A percentile compares a stretch with the other conserved stretches of the same genome.
Evolutionary conservation across 768 basidiomycete species (phyloP).

Genomic region (Russula virescens): DNA sequence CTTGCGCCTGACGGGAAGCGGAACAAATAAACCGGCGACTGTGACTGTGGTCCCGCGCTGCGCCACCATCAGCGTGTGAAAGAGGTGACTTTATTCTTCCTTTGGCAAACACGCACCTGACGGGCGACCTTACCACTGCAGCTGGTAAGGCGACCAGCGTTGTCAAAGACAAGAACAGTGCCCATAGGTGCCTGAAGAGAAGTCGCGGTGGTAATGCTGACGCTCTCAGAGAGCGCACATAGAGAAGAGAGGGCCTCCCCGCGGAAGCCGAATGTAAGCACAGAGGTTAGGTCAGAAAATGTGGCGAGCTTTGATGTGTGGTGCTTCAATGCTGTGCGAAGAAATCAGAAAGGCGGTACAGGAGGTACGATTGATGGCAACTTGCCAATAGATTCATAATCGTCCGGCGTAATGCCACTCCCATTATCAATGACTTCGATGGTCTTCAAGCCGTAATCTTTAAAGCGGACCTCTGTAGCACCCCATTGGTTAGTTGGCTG

Average conservation of each 20-base stretch:
- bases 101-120: constrained; percentile 45
- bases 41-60: constrained; percentile 85
- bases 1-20: constrained; percentile 86
- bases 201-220: constrained; percentile 72
- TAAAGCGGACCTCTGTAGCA: constrained; percentile 76
- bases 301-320: constrained; percentile 87
- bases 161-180: constrained; percentile 65
- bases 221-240: constrained; percentile 70
- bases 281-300: constrained; percentile 63
- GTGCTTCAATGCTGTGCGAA: constrained; percentile 69
- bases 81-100: neutral
- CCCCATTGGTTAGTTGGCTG: neutral
- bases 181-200: constrained; percentile 70
- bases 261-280: constrained; percentile 88
- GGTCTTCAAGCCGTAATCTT: constrained; percentile 73
- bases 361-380: neutral
- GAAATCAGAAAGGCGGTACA: neutral
- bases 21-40: constrained; percentile 65
- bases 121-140: constrained; percentile 59
- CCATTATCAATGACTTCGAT: constrained; percentile 95
- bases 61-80: neutral
- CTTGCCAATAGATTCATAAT: constrained; percentile 76
- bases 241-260: constrained; percentile 95
- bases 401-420: constrained; percentile 68
- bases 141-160: constrained; percentile 53